These are phyloP conservation scores for Calonectria naviculata DNA, from an alignment of 2,329 filamentous ascomycete species.

Conservation along the genomic window DNA sequence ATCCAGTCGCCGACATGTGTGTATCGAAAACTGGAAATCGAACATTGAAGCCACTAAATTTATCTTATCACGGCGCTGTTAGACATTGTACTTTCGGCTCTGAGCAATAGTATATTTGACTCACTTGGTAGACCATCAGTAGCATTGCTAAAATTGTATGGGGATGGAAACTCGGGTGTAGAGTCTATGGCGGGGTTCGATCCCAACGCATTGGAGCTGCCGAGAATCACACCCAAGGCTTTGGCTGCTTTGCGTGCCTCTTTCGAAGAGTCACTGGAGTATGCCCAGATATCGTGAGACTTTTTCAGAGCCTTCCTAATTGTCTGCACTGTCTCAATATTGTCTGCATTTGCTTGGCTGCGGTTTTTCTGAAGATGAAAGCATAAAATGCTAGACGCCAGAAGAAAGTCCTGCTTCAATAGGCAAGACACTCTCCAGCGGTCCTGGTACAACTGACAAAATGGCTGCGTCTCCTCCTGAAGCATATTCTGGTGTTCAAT, in stretches of 20 bases:
- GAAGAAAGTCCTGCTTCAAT: conserved; percentile 21
- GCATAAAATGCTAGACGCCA: conserved; percentile 22
- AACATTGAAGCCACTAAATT: neutral
- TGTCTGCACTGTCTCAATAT: neutral
- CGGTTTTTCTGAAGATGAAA: conserved; percentile 4
- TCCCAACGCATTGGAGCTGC: neutral
- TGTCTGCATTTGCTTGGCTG: neutral
- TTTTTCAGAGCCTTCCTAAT: neutral
- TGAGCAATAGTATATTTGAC: neutral
- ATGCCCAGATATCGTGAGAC: conserved; percentile 9
- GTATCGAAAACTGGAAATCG: conserved; percentile 10
- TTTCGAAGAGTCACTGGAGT: neutral
- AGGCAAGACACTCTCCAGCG: conserved; percentile 17
- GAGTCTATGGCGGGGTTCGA: neutral
- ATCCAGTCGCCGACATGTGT: neutral
- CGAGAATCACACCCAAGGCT: neutral
- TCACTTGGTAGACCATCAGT: neutral
- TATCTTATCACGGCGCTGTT: neutral
- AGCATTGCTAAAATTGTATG: neutral
- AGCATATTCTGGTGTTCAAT: conserved; percentile 15
- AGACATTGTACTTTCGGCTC: neutral
- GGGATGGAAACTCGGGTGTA: neutral
- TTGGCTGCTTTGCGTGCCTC: conserved; percentile 15
- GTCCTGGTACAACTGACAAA: conserved; percentile 16
- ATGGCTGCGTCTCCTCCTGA: conserved; percentile 18